Base-by-base conservation (phyloP, 177 flowering plant genomes). In the Vitis hybrid region DNA sequence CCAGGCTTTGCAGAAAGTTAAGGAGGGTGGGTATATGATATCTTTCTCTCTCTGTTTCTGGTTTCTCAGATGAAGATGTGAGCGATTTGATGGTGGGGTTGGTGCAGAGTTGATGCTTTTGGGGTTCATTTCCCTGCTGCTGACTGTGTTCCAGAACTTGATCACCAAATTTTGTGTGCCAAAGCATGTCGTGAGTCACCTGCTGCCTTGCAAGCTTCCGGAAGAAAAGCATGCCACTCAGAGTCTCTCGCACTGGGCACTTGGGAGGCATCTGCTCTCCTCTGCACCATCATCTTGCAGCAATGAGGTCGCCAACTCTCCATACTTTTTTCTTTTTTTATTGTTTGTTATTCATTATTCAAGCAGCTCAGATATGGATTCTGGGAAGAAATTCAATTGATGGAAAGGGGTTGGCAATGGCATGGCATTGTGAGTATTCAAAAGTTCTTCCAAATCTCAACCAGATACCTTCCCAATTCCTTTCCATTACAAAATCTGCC, bases 81-180 rank as follows among this genome's bases (percentile, higher is more conserved):
- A 19, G 3, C 31, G 39, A 51, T 18, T 33, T 64, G 49, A 16
- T 62, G 52, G 12, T 13, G 71, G 22, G 75, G 51, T 71, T 61
- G 3, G 15, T 77, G 80, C 90, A 92, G 99, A 95, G 80, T 78
- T 95, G 86, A 95, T 95, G 99, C 83, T 95, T 22, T 76, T 95
- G 77, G 99, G 99, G 51, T 95, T 95, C 64, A 95, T 95, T 64
- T 95, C 99, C 0, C 83, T 95, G 61, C 81, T 95, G 56, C 70
- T 95, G 75, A 84, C 98, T 0, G 96, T 89, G 10, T 77, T 74
- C 39, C 99, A 95, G 81, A 69, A 69, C 21, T 4, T 51, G n/a
- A 87, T 93, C 45, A 70, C 86, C 52, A 81, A 77, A 31, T 71
- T 95, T 2, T 95, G 99, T 72, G 82, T 95, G n/a, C 82, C 86